Evolutionary conservation across 257 asterid genomes (phyloP).

Genomic region (Plectranthus barbatus): DNA sequence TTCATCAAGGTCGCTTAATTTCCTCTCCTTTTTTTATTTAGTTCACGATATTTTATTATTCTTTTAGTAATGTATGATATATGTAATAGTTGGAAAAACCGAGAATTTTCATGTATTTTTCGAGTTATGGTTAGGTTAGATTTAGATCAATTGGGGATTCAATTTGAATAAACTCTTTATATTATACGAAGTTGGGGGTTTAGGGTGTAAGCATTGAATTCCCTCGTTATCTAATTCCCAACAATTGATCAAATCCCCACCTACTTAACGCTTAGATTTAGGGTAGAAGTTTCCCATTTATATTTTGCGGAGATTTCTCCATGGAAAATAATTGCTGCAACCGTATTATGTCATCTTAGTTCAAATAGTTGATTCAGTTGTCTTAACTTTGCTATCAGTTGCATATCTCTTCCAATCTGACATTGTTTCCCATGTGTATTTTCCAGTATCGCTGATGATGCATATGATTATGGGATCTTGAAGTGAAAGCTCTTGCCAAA

Average conservation of each 20-base stretch:
- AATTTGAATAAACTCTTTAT: too few relatives aligned
- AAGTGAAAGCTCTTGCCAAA: neutral
- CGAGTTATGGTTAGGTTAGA: too few relatives aligned
- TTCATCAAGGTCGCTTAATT: constrained; percentile 25
- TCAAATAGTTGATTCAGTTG: neutral
- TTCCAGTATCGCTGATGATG: constrained; percentile 21
- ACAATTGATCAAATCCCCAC: neutral
- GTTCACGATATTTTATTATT: neutral
- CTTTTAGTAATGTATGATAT: neutral
- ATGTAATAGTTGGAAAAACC: too few relatives aligned
- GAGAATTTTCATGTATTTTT: too few relatives aligned
- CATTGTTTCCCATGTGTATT: neutral
- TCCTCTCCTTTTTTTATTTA: neutral
- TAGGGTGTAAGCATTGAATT: too few relatives aligned
- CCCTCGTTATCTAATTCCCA: too few relatives aligned
- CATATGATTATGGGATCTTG: neutral
- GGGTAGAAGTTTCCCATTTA: too few relatives aligned
- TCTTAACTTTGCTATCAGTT: neutral
- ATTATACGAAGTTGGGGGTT: too few relatives aligned
- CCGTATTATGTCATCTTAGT: neutral
- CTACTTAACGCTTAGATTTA: too few relatives aligned
- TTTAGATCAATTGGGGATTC: too few relatives aligned
- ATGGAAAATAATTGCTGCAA: neutral
- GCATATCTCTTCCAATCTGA: neutral
- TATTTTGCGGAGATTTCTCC: neutral